These are phyloP conservation scores for Amorphotheca resinae DNA, from an alignment of 495 filamentous ascomycete genomes.

Conservation along the genomic window DNA sequence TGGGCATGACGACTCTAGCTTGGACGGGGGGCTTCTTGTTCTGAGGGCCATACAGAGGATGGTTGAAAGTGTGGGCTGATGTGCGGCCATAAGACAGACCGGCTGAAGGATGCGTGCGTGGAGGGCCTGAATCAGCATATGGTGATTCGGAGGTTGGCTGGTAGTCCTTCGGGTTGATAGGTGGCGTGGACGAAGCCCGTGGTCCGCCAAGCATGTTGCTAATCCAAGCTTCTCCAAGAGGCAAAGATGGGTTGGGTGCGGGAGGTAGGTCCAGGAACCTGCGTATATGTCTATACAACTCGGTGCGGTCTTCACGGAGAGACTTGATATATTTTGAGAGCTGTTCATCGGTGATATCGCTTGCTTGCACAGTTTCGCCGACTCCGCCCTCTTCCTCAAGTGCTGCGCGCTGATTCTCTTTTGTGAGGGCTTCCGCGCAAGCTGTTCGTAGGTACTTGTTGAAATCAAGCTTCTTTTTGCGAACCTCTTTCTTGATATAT, in stretches of 20 bases:
- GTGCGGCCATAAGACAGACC: slow-evolving; percentile 79
- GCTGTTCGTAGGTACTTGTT: slow-evolving; percentile 41
- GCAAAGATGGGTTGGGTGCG: slow-evolving; percentile 21
- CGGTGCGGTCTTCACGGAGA: slow-evolving; percentile 37
- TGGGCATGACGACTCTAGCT: slow-evolving; percentile 51
- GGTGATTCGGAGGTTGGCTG: slow-evolving; percentile 19
- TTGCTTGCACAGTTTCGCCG: slow-evolving; percentile 19
- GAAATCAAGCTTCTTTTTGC: slow-evolving; percentile 48
- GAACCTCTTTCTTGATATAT: slow-evolving; percentile 50
- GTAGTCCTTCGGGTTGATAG: not conserved
- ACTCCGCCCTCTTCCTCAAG: slow-evolving; percentile 19
- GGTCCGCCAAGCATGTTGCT: slow-evolving; percentile 11
- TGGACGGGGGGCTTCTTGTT: slow-evolving; percentile 45
- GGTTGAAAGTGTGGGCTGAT: slow-evolving; percentile 55
- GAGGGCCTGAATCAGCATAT: slow-evolving; percentile 52
- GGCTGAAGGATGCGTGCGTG: slow-evolving; percentile 80
- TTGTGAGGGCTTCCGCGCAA: slow-evolving; percentile 33
- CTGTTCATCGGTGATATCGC: slow-evolving; percentile 45
- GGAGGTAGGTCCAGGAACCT: slow-evolving; percentile 20
- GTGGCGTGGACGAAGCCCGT: slow-evolving; percentile 1
- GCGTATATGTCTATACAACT: slow-evolving; percentile 12
- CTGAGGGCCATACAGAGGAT: slow-evolving; percentile 74
- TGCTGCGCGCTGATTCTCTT: slow-evolving; percentile 30
- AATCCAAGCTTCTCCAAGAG: slow-evolving; percentile 11
- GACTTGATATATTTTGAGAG: slow-evolving; percentile 46